Evolutionary conservation across 2,329 filamentous ascomycete genomes (phyloP).

Genomic region (Arthrobotrys pseudoclavata): DNA sequence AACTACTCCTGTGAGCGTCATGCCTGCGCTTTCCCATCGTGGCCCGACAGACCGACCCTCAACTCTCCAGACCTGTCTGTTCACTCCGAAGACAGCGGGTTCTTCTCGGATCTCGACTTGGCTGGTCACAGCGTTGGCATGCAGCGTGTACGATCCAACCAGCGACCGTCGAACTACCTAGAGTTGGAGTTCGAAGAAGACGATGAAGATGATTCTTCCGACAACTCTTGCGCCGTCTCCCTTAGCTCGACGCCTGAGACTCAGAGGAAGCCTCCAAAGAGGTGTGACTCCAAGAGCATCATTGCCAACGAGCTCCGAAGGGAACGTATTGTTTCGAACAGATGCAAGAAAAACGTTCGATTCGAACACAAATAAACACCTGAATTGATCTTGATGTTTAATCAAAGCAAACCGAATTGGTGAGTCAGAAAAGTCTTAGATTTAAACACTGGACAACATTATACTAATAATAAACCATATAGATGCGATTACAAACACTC

Average conservation of each 20-base stretch:
- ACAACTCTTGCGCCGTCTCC: slow-evolving; percentile 55
- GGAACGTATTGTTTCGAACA: slow-evolving; percentile 51
- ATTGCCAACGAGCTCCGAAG: slow-evolving; percentile 58
- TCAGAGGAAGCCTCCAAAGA: slow-evolving; percentile 56
- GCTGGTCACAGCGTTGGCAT: slow-evolving; percentile 56
- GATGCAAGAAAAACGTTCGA: slow-evolving; percentile 59
- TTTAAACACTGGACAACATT: slow-evolving; percentile 17
- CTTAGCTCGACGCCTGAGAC: slow-evolving; percentile 54
- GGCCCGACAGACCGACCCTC: slow-evolving; percentile 59
- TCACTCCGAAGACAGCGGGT: slow-evolving; percentile 55
- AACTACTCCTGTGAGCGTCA: slow-evolving; percentile 59
- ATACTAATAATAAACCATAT: slow-evolving; percentile 31
- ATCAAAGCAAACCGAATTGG: slow-evolving; percentile 49
- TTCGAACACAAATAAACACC: slow-evolving; percentile 57
- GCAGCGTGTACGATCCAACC: slow-evolving; percentile 50
- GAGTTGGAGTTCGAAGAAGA: slow-evolving; percentile 59
- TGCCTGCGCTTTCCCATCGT: slow-evolving; percentile 60
- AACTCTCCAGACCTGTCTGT: slow-evolving; percentile 58
- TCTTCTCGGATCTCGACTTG: slow-evolving; percentile 59
- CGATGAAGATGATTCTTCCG: slow-evolving; percentile 51
- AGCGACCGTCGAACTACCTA: slow-evolving; percentile 59
- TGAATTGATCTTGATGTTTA: slow-evolving; percentile 18
- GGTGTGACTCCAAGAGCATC: slow-evolving; percentile 59
- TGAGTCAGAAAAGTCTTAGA: slow-evolving; percentile 44
- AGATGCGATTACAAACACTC: slow-evolving; percentile 57